These are phyloP conservation scores for Cylindrotheca closterium DNA, from an alignment of 108 stramenopile species.

Conservation along the genomic window DNA sequence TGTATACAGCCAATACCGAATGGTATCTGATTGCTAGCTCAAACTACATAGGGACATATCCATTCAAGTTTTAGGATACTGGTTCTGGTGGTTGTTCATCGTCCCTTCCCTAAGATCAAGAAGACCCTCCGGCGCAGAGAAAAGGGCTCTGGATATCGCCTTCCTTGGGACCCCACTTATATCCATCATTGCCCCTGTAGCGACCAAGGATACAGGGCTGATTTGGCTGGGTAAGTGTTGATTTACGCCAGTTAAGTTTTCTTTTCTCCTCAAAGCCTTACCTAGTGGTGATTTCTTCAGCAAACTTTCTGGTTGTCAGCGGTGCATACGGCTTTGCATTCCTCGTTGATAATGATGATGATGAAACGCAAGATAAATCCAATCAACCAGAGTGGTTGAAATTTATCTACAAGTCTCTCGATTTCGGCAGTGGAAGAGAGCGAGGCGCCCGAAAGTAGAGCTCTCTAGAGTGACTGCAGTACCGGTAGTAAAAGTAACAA, in stretches of 20 bases:
- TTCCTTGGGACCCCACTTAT: slow-evolving; percentile 91
- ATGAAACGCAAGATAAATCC: slow-evolving; percentile 27
- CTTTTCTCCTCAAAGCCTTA: background rate
- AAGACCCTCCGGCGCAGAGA: slow-evolving; percentile 86
- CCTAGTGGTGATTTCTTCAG: slow-evolving; percentile 9
- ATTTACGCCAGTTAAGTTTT: background rate
- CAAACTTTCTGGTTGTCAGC: slow-evolving; percentile 77
- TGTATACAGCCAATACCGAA: too few relatives aligned
- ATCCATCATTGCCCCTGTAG: slow-evolving; percentile 81
- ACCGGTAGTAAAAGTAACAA: too few relatives aligned
- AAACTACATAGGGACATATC: slow-evolving; percentile 69
- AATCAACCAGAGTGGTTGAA: slow-evolving; percentile 79
- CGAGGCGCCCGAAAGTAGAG: slow-evolving; percentile 70
- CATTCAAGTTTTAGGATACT: slow-evolving; percentile 92
- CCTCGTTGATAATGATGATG: slow-evolving; percentile 41
- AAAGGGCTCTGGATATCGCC: slow-evolving; percentile 93
- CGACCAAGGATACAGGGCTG: slow-evolving; percentile 86
- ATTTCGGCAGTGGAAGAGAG: slow-evolving; percentile 87
- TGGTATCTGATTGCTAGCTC: background rate
- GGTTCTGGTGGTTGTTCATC: slow-evolving; percentile 98
- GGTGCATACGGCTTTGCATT: slow-evolving; percentile 74
- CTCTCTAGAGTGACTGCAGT: too few relatives aligned
- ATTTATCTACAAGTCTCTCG: slow-evolving; percentile 84
- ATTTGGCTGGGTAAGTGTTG: slow-evolving; percentile 70
- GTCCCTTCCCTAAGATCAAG: slow-evolving; percentile 90